These are phyloP conservation scores for Luvunga scandens DNA, from an alignment of 345 rosid genomes.

Conservation along the genomic window DNA sequence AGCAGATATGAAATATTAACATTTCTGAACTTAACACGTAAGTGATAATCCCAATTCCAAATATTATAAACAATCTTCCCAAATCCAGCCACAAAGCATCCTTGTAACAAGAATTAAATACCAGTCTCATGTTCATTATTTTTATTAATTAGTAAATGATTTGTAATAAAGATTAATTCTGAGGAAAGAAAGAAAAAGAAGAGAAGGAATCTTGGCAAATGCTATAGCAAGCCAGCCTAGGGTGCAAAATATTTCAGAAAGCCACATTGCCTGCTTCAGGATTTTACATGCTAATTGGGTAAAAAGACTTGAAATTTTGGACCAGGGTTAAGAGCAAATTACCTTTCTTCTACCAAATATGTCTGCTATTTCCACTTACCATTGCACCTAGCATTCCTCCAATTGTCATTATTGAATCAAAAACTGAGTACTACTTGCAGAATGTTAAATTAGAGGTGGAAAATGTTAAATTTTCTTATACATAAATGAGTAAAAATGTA, in stretches of 20 bases:
- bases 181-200: background rate
- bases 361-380: slow-evolving; percentile 39
- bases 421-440: slow-evolving; percentile 50
- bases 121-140: background rate
- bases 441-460: background rate
- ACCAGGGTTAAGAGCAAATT: no score
- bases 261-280: no score
- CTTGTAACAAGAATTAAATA: slow-evolving; percentile 25
- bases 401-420: slow-evolving; percentile 50
- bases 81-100: slow-evolving; percentile 35
- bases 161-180: no score
- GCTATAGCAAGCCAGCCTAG: background rate
- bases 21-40: slow-evolving; percentile 37
- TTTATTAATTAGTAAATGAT: no score
- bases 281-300: no score
- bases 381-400: slow-evolving; percentile 59
- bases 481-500: no score
- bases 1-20: background rate
- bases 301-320: no score
- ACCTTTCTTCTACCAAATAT: slow-evolving; percentile 21
- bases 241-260: no score
- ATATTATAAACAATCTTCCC: slow-evolving; percentile 44
- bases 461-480: no score
- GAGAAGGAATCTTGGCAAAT: background rate
- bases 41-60: slow-evolving; percentile 36